Conservation (phyloP, 495 filamentous ascomycete species). For the Zalerion maritima region DNA sequence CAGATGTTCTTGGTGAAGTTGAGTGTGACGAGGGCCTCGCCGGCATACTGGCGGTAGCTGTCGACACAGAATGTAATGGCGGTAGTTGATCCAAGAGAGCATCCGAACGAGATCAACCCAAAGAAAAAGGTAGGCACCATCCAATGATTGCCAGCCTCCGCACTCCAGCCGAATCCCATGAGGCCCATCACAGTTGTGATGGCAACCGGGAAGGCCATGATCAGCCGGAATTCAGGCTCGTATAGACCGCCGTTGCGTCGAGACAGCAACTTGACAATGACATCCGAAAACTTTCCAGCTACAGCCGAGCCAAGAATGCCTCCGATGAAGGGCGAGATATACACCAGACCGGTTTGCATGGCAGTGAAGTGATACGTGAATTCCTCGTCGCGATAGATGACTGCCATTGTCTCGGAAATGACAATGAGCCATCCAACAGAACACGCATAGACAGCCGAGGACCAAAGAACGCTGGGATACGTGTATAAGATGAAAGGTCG, state of each 20-base stretch:
- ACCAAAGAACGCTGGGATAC: constrained; percentile 89
- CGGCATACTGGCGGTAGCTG: constrained; percentile 84
- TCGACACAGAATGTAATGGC: constrained; percentile 92
- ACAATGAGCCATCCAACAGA: constrained; percentile 95
- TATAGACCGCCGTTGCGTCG: constrained; percentile 83
- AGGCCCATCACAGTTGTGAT: constrained; percentile 71
- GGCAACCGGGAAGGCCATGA: constrained; percentile 77
- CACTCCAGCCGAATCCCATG: constrained; percentile 91
- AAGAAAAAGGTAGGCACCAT: constrained; percentile 92
- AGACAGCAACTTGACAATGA: constrained; percentile 66
- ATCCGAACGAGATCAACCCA: constrained; percentile 84
- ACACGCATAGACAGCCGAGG: constrained; percentile 68
- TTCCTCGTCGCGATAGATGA: constrained; percentile 51
- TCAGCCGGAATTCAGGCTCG: constrained; percentile 86
- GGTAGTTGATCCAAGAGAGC: constrained; percentile 82
- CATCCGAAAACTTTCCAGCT: constrained; percentile 76
- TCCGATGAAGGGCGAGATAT: constrained; percentile 80
- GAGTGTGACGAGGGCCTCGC: constrained; percentile 85
- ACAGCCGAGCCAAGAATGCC: constrained; percentile 82
- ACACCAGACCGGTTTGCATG: constrained; percentile 70
- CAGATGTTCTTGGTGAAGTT: constrained; percentile 93
- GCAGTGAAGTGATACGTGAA: constrained; percentile 70
- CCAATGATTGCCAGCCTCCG: constrained; percentile 57
- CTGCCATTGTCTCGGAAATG: constrained; percentile 71
- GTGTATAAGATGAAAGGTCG: constrained; percentile 76